Evolutionary conservation across 768 basidiomycete species (phyloP).

Genomic region (Lactarius evosmus): DNA sequence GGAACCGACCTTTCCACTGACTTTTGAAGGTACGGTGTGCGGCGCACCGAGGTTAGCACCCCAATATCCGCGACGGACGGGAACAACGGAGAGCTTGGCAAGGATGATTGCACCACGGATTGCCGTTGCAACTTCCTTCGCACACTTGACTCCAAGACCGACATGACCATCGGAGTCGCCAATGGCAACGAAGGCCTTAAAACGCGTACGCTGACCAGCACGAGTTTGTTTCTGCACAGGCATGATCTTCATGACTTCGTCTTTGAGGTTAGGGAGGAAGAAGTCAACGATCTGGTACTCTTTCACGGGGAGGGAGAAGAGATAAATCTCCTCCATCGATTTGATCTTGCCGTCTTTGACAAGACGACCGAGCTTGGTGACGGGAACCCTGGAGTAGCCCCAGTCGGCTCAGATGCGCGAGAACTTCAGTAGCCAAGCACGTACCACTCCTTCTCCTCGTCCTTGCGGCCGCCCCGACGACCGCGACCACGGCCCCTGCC

Average conservation of each 20-base stretch:
- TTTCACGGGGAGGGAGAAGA: constrained; percentile 99
- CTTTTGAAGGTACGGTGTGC: constrained; percentile 98
- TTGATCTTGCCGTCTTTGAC: constrained; percentile 99
- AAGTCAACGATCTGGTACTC: constrained; percentile 99
- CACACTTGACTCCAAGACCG: constrained; percentile 98
- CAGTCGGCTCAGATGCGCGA: constrained; percentile 15
- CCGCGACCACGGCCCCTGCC: constrained; percentile 70
- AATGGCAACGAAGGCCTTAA: constrained; percentile 99
- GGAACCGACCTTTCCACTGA: constrained; percentile 96
- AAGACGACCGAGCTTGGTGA: constrained; percentile 98
- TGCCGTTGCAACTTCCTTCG: constrained; percentile 99
- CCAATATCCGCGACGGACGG: constrained; percentile 99
- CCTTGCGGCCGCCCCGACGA: constrained; percentile 95
- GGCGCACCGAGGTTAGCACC: constrained; percentile 98
- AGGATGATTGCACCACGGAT: constrained; percentile 99
- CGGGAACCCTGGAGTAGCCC: constrained; percentile 68
- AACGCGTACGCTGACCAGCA: constrained; percentile 98
- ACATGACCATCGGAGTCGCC: constrained; percentile 99
- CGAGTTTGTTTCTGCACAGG: constrained; percentile 99
- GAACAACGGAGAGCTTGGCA: constrained; percentile 96
- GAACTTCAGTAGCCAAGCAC: constrained; percentile 28
- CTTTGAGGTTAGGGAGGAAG: constrained; percentile 99
- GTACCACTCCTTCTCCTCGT: constrained; percentile 99
- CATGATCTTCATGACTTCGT: constrained; percentile 99
- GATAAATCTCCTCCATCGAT: constrained; percentile 99